Base-by-base conservation (phyloP, 768 basidiomycete genomes). In the Suillus sp. region DNA sequence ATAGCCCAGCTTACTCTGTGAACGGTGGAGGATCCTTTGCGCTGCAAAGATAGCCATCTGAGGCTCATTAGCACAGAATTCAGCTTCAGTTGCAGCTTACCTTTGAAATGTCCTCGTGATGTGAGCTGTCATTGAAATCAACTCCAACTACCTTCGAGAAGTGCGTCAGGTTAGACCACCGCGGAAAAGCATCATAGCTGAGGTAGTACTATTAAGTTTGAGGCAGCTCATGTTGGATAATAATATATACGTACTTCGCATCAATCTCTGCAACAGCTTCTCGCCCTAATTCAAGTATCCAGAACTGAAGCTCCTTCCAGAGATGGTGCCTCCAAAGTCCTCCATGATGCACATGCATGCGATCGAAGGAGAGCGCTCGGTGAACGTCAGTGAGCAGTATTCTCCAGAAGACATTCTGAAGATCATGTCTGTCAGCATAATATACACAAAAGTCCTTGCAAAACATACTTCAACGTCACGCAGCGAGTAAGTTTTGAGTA, bases 1-100 rank as follows among this genome's bases (percentile, higher is more conserved):
- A 63, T 71, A 75, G 0, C 73, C 74, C 18, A 51, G 8, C 54
- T 47, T 34, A 60, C 48, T 47, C 59, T 62, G 27, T 45, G 43
- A 22, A 45, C 4, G 9, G 10, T 1, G n/a, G 43, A 45, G n/a
- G 43, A 45, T 45, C 43, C 43, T 45, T 11, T 45, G 43, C 10
- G 10, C 43, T n/a, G 7, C 43, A 45, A 45, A 45, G 43, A 45
- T 22, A 45, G 43, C 43, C 43, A 45, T 45, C 43, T 45, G 43
- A 45, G 43, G 43, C n/a, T 45, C 43, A 11, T 45, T 45, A 45
- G 43, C 43, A 45, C 43, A 45, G 43, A 45, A 45, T 10, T 45
- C n/a, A 45, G 43, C 43, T 45, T 45, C 43, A 45, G 43, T 45
- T 11, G n/a, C n/a, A 4, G 43, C 43, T 45, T 45, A 45, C 43